phyloP scores from a whole-genome alignment of 2,329 filamentous ascomycete genomes.

The Colletotrichum cuscutae region DNA sequence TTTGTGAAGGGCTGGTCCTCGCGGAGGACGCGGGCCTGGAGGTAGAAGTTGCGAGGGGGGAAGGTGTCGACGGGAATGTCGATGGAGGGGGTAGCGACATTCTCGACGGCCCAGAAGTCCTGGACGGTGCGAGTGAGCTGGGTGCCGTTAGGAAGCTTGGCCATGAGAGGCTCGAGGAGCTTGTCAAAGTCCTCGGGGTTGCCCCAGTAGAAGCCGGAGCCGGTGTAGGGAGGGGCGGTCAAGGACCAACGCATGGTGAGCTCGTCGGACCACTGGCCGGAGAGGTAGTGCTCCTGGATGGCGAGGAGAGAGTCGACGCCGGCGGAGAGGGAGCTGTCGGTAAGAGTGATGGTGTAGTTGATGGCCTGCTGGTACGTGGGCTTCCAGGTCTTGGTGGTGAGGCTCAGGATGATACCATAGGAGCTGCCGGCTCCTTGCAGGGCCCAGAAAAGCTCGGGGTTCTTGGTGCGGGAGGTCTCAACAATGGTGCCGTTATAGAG shows the following conservation, averaged over 20 bases:
- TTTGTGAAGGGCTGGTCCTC: constrained; percentile 33
- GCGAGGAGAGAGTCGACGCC: constrained; percentile 31
- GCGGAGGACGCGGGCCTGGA: constrained; percentile 33
- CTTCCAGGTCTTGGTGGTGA: constrained; percentile 33
- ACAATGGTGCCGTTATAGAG: constrained; percentile 36
- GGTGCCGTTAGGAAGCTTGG: constrained; percentile 23
- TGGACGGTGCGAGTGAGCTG: constrained; percentile 26
- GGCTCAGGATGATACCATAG: constrained; percentile 31
- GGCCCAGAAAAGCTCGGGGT: constrained; percentile 36
- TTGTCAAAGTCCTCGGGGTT: constrained; percentile 33
- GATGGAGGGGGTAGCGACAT: constrained; percentile 30
- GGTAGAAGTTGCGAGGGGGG: constrained; percentile 34
- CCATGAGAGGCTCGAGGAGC: constrained; percentile 27
- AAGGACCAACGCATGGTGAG: constrained; percentile 33
- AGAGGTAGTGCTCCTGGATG: constrained; percentile 31
- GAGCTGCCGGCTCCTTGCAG: constrained; percentile 34
- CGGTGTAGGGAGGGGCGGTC: constrained; percentile 25
- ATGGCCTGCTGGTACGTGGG: constrained; percentile 19
- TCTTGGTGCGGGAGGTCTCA: constrained; percentile 28
- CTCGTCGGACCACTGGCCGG: constrained; percentile 31
- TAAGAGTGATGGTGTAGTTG: constrained; percentile 33
- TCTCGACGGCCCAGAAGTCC: constrained; percentile 34
- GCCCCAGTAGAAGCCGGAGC: constrained; percentile 35
- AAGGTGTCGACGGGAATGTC: constrained; percentile 25
- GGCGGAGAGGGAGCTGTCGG: constrained; percentile 8